Base-by-base conservation (phyloP, 345 rosid species). In the Eucalyptus pauciflora region DNA sequence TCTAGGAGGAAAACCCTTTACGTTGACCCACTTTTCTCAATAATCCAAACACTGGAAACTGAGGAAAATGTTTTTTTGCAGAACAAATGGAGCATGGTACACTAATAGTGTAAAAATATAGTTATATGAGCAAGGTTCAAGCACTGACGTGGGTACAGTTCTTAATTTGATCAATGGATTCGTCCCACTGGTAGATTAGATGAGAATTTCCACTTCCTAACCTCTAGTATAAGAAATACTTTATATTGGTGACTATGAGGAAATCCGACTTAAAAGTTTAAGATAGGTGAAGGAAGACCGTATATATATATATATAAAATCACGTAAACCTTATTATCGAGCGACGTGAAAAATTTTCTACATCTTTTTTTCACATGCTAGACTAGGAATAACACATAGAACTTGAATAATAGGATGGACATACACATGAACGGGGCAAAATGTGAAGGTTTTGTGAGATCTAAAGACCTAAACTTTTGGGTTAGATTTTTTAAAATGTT, bases 331-430 rank as follows among this genome's bases (percentile, higher is more conserved):
- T 10, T 10, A 9, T 37, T 37, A 2, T 71, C 46, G 1, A 71
- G 46, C 4, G 13, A 37, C 3, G 2, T 37, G 46, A 1, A 43
- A 71, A 2, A 5, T 5, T 37, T 37, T 18, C 7, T 4, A 3
- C 8, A 10, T 24, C 14, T 20, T 10, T 3, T 11, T 37, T 22
- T 10, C 4, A 37, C 10, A 22, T 37, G 14, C 13, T 7, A 7
- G 27, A 71, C 22, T 20, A 71, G 14, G 83, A 37, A 22, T 71
- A 12, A 3, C 8, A 8, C 1, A 3, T 10, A 41, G 45, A 33
- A 71, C 14, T 37, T 71, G 83, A 71, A 71, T 10, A 18, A 20
- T 41, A 11, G 4, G 37, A n/a, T 37, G 8, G 83, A 71, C 46
- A 2, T 8, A 5, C 27, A 5, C 5, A 29, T 17, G 1, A 64